Evolutionary conservation across 768 basidiomycete species (phyloP).

Genomic region (Leccinum variicolor): DNA sequence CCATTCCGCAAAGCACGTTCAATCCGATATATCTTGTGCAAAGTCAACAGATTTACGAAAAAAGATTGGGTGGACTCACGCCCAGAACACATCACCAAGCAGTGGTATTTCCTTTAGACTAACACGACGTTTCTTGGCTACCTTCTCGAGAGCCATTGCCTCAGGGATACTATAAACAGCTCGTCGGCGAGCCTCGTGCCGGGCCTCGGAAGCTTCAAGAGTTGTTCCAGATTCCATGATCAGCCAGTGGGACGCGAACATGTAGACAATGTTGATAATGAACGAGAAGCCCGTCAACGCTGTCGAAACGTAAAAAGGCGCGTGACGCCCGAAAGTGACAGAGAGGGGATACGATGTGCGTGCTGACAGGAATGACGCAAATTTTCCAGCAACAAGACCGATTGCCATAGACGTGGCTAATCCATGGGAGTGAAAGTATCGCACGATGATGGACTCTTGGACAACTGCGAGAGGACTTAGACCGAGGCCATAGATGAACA

Average conservation of each 20-base stretch:
- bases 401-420: constrained; percentile 75
- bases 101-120: constrained; percentile 56
- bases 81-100: constrained; percentile 78
- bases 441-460: constrained; percentile 82
- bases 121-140: constrained; percentile 64
- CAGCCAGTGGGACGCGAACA: constrained; percentile 62
- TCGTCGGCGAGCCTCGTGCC: constrained; percentile 49
- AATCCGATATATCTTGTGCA: constrained; percentile 60
- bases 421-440: constrained; percentile 74
- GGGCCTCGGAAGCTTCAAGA: constrained; percentile 61
- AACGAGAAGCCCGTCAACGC: constrained; percentile 64
- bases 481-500: constrained; percentile 79
- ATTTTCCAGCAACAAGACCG: constrained; percentile 82
- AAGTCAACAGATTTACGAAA: constrained; percentile 2
- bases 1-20: constrained; percentile 72
- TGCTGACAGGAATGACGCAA: constrained; percentile 71
- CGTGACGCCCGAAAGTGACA: constrained; percentile 59
- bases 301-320: constrained; percentile 72
- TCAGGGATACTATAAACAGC: constrained; percentile 47
- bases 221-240: constrained; percentile 57
- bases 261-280: constrained; percentile 63
- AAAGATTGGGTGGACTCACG: constrained; percentile 39
- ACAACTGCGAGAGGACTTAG: constrained; percentile 78
- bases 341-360: constrained; percentile 76
- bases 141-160: constrained; percentile 58